phyloP scores from a whole-genome alignment of 2,329 filamentous ascomycete species.

The Penicillium sp. region DNA sequence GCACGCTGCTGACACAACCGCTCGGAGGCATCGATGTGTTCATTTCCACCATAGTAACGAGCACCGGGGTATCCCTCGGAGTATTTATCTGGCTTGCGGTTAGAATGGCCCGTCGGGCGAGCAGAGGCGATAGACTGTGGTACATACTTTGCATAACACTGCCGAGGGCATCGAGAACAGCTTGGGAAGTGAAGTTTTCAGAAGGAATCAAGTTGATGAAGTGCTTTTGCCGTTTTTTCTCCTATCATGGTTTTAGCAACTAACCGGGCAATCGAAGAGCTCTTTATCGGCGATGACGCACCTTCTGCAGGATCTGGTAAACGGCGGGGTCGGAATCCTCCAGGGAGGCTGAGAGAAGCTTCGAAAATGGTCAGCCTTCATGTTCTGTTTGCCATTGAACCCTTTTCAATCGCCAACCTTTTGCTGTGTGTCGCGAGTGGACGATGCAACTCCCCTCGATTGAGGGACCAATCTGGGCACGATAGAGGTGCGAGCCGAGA shows the following conservation, averaged over 20 bases:
- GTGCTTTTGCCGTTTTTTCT: constrained; percentile 94
- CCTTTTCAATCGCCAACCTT: constrained; percentile 29
- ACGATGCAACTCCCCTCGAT: constrained; percentile 38
- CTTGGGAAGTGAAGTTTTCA: constrained; percentile 92
- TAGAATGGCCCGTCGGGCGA: constrained; percentile 18
- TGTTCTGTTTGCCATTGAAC: constrained; percentile 9
- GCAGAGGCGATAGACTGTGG: constrained; percentile 28
- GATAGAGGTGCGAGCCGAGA: constrained; percentile 24
- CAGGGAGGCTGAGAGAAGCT: constrained; percentile 77
- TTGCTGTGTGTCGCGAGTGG: constrained; percentile 42
- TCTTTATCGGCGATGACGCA: constrained; percentile 41
- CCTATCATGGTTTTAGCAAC: constrained; percentile 52
- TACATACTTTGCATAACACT: constrained; percentile 85
- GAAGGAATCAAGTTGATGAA: constrained; percentile 97
- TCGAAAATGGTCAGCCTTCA: constrained; percentile 5
- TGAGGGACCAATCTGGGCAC: constrained; percentile 26
- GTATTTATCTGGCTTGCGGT: constrained; percentile 71
- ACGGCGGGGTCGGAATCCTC: constrained; percentile 82
- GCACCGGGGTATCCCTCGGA: constrained; percentile 97
- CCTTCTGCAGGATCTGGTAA: constrained; percentile 86
- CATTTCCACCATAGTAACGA: constrained; percentile 93
- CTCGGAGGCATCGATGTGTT: constrained; percentile 91
- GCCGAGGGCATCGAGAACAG: constrained; percentile 83
- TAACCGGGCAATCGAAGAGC: constrained; percentile 4
- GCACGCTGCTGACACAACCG: constrained; percentile 85